Evolutionary conservation across 1,139 yeast species (phyloP).

Genomic region (Eremothecium cymbalariae): DNA sequence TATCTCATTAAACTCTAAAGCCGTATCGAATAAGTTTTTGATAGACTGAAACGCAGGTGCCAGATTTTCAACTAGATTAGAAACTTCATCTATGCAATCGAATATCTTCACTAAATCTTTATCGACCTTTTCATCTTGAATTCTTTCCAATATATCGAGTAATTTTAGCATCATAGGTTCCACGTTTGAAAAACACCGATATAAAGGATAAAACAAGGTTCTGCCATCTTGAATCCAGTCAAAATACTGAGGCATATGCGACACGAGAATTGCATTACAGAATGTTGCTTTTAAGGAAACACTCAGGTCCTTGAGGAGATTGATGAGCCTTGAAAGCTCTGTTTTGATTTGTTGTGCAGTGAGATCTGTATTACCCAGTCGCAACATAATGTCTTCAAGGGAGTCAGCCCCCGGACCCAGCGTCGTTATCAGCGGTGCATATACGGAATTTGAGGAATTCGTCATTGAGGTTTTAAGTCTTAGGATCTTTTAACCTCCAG

Average conservation of each 20-base stretch:
- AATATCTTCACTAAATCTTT: conserved; percentile 21
- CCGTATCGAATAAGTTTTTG: conserved; percentile 44
- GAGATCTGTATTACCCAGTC: conserved; percentile 2
- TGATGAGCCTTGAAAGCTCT: conserved; percentile 1
- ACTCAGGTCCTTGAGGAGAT: conserved; percentile 1
- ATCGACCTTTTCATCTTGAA: conserved; percentile 11
- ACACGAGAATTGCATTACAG: conserved; percentile 5
- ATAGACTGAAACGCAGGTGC: conserved; percentile 35
- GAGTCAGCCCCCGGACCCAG: conserved; percentile 11
- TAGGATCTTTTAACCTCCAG: background rate
- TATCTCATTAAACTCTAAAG: conserved; percentile 53
- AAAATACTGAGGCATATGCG: conserved; percentile 15
- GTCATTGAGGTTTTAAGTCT: background rate
- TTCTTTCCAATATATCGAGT: conserved; percentile 34
- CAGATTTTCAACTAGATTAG: conserved; percentile 38
- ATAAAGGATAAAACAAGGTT: conserved; percentile 36
- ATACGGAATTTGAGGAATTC: no score
- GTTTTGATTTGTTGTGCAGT: conserved; percentile 4
- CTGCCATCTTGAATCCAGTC: conserved; percentile 46
- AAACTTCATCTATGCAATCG: conserved; percentile 30
- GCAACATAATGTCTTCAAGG: background rate
- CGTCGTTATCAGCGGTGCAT: conserved; percentile 2
- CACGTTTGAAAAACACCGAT: conserved; percentile 36
- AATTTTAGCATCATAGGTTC: conserved; percentile 43
- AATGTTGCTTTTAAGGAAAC: conserved; percentile 2